Base-by-base conservation (phyloP, 148 eudicot species). In the Fagopyrum homotropicum region DNA sequence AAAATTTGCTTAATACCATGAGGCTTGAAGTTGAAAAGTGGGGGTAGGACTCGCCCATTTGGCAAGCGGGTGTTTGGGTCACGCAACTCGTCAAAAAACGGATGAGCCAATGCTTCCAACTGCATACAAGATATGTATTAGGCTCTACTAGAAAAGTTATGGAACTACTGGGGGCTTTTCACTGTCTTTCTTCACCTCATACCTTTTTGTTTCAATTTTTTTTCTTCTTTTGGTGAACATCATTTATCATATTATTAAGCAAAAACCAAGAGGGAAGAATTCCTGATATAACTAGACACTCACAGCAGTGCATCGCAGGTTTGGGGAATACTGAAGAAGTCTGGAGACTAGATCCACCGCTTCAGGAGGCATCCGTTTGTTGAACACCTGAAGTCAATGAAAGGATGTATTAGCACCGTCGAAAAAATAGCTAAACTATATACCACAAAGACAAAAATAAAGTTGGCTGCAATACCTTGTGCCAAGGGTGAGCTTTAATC, bases 1-100 rank as follows among this genome's bases (percentile, higher is more conserved):
- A 69, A 12, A 44, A 69, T 46, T 6, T 1, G 73, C 50, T 69
- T 15, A 2, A 43, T 69, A 69, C 73, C 73, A 15, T 69, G 49
- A 43, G 73, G 73, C 50, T 69, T 69, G 50, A 69, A 69, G 50
- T 69, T 69, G 73, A 69, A 69, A 46, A 69, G 48, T 69, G 73
- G 73, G 50, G 73, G 73, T 14, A 69, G 50, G 49, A 46, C 49
- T 4, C 73, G 73, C 1, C 89, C 88, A 83, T 88, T 88, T 8
- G 92, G 89, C 19, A 88, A 83, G 56, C 85, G 92, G 50, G 85
- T 85, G 83, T 86, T 84, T 57, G 92, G 89, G 40, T 88, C 86
- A 66, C 92, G 84, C 73, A 88, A 85, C 75, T 88, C 92, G 79
- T 88, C 89, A 79, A 88, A 88, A 86, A 86, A 88, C 35, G 85